These are phyloP conservation scores for Poterioochromonas sp. DNA, from an alignment of 352 stramenopile genomes.

Conservation along the genomic window DNA sequence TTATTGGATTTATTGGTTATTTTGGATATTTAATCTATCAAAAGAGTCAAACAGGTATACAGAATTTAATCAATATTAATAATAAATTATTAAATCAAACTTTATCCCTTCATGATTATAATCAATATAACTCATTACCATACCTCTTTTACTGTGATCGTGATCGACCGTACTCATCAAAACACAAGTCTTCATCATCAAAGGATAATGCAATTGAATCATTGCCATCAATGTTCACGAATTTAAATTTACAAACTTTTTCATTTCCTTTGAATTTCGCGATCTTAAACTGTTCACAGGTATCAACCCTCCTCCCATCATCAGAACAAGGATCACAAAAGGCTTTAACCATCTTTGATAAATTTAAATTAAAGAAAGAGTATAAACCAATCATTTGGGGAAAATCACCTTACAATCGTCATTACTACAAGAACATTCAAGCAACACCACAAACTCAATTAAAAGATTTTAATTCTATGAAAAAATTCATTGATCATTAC, in stretches of 20 bases:
- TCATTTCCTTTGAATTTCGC: too few species aligned
- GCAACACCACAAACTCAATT: background rate
- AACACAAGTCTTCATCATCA: background rate
- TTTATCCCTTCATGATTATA: too few species aligned
- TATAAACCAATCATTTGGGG: conserved; percentile 1
- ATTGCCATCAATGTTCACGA: too few species aligned
- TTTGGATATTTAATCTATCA: background rate
- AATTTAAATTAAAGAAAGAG: conserved; percentile 31
- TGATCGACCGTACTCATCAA: background rate
- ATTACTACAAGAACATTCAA: background rate
- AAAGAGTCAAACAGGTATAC: background rate
- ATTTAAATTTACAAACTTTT: too few species aligned
- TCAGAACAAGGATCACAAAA: too few species aligned
- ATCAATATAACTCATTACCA: background rate
- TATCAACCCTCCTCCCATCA: too few species aligned
- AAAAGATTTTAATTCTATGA: background rate
- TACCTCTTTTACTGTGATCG: conserved; percentile 27
- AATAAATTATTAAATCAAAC: background rate
- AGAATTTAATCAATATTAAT: background rate
- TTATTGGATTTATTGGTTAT: background rate
- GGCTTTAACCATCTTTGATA: background rate
- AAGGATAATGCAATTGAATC: background rate
- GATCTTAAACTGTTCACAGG: conserved; percentile 17
- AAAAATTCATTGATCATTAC: background rate
- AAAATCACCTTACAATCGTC: background rate